Evolutionary conservation across 2,329 filamentous ascomycete genomes (phyloP).

Genomic region (Aspergillus floridensis): DNA sequence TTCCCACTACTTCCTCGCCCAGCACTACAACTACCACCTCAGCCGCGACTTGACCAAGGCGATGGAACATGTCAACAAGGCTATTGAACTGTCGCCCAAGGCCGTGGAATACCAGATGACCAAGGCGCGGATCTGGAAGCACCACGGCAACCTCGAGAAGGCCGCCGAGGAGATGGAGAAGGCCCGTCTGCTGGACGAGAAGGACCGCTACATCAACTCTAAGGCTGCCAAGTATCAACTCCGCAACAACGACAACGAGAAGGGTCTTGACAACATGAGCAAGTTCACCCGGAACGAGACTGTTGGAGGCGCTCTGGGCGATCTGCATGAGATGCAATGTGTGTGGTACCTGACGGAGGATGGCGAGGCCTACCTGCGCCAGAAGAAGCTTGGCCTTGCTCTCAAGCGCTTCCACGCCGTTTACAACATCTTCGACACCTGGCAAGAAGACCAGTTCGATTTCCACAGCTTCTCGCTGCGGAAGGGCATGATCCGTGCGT

Average conservation of each 20-base stretch:
- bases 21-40: conserved; percentile 91
- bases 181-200: conserved; percentile 79
- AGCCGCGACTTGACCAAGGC: conserved; percentile 84
- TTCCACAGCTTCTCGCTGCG: conserved; percentile 97
- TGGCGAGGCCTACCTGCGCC: conserved; percentile 80
- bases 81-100: conserved; percentile 73
- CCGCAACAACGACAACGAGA: conserved; percentile 84
- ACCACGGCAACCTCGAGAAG: conserved; percentile 73
- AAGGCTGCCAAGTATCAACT: conserved; percentile 97
- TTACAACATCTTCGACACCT: conserved; percentile 90
- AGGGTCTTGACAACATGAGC: conserved; percentile 81
- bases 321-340: conserved; percentile 97
- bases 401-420: conserved; percentile 89
- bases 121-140: conserved; percentile 91
- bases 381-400: conserved; percentile 77
- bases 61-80: conserved; percentile 75
- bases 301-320: conserved; percentile 79
- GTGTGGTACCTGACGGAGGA: conserved; percentile 97
- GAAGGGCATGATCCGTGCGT: conserved; percentile 92
- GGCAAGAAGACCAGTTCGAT: conserved; percentile 98
- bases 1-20: conserved; percentile 87
- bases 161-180: conserved; percentile 86
- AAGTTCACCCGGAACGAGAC: conserved; percentile 93
- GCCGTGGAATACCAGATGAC: conserved; percentile 93
- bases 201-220: conserved; percentile 96